These are phyloP conservation scores for Fusarium floridanum DNA, from an alignment of 2,329 filamentous ascomycete genomes.

Conservation along the genomic window DNA sequence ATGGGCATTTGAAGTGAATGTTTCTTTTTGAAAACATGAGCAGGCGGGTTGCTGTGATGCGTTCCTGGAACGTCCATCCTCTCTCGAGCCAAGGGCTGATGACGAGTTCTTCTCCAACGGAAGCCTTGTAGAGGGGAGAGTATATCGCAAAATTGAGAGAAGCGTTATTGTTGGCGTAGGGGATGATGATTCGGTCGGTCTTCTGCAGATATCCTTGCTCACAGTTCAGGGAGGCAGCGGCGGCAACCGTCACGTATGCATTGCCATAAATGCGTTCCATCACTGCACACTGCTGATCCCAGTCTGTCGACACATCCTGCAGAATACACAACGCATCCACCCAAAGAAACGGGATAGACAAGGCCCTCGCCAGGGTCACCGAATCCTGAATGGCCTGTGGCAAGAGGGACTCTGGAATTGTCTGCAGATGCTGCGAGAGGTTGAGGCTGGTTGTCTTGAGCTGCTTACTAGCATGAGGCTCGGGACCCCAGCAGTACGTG, in stretches of 20 bases:
- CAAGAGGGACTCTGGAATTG: not conserved
- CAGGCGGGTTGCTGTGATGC: not conserved
- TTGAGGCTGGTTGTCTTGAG: not conserved
- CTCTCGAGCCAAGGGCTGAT: not conserved
- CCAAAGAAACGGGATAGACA: constrained; percentile 1
- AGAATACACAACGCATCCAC: constrained; percentile 8
- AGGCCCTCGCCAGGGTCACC: not conserved
- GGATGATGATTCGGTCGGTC: not conserved
- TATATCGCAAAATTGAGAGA: not conserved
- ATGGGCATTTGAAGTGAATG: not conserved
- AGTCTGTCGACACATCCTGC: not conserved
- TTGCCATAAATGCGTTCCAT: constrained; percentile 5
- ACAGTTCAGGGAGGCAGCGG: not conserved
- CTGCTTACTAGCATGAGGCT: not conserved
- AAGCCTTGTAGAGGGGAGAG: not conserved
- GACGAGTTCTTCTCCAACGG: not conserved
- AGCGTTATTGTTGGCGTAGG: not conserved
- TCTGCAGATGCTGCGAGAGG: not conserved
- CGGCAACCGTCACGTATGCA: not conserved
- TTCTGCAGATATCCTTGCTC: not conserved
- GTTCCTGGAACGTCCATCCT: not conserved
- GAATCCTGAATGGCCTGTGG: not conserved
- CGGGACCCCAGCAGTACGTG: constrained; percentile 1
- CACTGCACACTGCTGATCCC: not conserved
- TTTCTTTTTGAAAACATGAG: not conserved